phyloP scores from a whole-genome alignment of 441 rosid species.

The Corymbia citriodora region DNA sequence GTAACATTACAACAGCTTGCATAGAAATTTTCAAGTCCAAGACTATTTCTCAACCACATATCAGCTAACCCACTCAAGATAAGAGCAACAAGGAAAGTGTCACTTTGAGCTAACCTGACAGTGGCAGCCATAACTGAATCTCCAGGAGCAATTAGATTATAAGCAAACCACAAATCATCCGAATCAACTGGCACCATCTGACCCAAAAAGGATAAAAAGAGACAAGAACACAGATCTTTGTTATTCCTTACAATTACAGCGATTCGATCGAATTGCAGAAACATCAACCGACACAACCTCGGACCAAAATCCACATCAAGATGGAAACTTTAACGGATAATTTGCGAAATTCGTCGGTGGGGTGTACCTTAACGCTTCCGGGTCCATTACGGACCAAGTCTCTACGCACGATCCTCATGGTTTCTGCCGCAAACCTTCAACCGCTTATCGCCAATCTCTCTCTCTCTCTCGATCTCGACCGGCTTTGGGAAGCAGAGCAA shows the following conservation, averaged over 20 bases:
- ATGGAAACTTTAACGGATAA: neutral
- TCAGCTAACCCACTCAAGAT: neutral
- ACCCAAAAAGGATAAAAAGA: neutral
- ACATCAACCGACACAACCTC: neutral
- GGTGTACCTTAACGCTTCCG: constrained; percentile 78
- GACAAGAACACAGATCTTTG: neutral
- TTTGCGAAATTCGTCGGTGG: neutral
- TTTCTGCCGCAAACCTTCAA: neutral
- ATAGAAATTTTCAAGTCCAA: neutral
- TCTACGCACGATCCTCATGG: constrained; percentile 62
- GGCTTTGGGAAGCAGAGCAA: neutral
- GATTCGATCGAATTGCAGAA: neutral
- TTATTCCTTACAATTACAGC: neutral
- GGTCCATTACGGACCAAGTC: constrained; percentile 57
- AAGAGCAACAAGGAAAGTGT: neutral
- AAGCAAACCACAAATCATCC: constrained; percentile 89
- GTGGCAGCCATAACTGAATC: constrained; percentile 86
- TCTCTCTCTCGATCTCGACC: neutral
- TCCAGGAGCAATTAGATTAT: constrained; percentile 70
- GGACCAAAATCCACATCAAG: neutral
- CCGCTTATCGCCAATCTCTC: neutral
- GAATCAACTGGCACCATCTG: constrained; percentile 84
- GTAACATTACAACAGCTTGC: neutral
- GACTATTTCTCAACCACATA: neutral
- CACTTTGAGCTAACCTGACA: constrained; percentile 41